Percentiles rank a stretch among this genome's conserved stretches.
Conservation (phyloP, 306 rosid species). For the Citrullus amarus region DNA sequence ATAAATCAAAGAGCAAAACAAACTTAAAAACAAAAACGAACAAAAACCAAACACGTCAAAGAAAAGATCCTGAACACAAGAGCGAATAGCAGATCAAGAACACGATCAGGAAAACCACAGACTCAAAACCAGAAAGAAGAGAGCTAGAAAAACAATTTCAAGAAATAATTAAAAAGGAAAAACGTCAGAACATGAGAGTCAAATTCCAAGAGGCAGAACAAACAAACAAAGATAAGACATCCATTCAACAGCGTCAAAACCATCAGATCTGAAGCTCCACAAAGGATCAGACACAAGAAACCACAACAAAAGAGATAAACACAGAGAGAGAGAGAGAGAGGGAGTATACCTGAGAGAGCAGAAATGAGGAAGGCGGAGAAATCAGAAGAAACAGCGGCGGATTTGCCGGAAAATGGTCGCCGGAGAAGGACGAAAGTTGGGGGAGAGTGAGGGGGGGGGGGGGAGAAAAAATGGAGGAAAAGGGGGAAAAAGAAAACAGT, state of each 20-base stretch:
- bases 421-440: neutral
- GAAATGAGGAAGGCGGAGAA: neutral
- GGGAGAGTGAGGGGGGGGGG: neutral
- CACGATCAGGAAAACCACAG: neutral
- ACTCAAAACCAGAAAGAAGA: neutral
- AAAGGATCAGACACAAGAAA: neutral
- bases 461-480: neutral
- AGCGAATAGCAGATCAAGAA: constrained; percentile 1
- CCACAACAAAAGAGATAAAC: neutral
- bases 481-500: neutral
- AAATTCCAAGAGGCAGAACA: neutral
- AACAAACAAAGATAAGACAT: neutral
- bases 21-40: neutral
- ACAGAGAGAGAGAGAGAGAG: neutral
- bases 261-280: constrained; percentile 11
- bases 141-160: neutral
- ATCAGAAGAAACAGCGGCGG: neutral
- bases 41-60: neutral
- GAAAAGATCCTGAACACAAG: neutral
- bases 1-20: neutral
- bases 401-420: neutral
- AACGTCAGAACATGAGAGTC: neutral
- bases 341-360: constrained; percentile 6
- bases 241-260: neutral
- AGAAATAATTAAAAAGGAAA: neutral